Conservation (phyloP, 257 asterid species). For the Mitragyna speciosa region DNA sequence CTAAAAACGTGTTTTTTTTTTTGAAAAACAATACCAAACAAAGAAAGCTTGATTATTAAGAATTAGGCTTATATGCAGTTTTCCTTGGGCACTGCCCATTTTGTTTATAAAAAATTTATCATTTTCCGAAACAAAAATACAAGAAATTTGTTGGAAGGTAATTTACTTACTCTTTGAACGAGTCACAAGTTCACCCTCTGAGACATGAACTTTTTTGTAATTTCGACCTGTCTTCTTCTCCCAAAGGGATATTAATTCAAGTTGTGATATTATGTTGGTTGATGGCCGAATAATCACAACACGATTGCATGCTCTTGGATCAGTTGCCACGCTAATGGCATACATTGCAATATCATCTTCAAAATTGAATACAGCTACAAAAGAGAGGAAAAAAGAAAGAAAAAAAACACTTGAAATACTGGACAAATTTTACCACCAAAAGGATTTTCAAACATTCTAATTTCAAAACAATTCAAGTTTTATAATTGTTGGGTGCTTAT, state of each 20-base stretch:
- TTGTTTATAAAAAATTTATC: too few species aligned
- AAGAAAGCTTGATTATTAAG: too few species aligned
- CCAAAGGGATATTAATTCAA: conserved; percentile 47
- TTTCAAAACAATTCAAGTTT: too few species aligned
- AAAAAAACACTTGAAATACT: not conserved
- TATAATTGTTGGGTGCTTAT: too few species aligned
- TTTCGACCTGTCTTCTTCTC: conserved; percentile 38
- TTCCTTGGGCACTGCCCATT: too few species aligned
- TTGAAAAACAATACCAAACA: too few species aligned
- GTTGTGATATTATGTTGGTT: conserved; percentile 38
- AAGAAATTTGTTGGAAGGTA: too few species aligned
- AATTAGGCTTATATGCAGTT: too few species aligned
- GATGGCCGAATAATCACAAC: conserved; percentile 38
- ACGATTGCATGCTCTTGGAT: conserved; percentile 43
- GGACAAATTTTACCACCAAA: not conserved
- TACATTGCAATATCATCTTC: conserved; percentile 44
- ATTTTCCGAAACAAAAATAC: too few species aligned
- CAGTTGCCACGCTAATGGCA: conserved; percentile 50
- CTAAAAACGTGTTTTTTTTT: too few species aligned
- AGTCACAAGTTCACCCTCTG: conserved; percentile 39
- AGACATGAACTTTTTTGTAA: conserved; percentile 33
- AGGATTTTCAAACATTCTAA: not conserved
- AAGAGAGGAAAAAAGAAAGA: not conserved
- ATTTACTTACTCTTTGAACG: conserved; percentile 39
- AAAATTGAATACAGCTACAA: conserved; percentile 39